Conservation (phyloP, 1,139 yeast species). For the Debaryomyces robertsiae region DNA sequence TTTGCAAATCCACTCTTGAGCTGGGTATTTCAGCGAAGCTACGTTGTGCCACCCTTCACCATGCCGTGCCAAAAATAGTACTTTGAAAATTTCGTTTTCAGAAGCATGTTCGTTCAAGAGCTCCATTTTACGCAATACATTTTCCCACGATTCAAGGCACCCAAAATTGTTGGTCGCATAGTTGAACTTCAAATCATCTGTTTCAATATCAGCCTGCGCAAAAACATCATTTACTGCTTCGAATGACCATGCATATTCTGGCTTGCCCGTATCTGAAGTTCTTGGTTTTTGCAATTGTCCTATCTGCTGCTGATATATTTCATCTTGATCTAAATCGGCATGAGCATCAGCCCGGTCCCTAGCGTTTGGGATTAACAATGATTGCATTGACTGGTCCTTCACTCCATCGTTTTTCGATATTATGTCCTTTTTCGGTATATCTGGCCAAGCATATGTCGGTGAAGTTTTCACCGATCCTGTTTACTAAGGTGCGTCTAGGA, state of each 20-base stretch:
- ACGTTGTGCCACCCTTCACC: conserved; percentile 79
- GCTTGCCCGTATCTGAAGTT: conserved; percentile 18
- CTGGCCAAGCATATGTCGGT: too few species aligned
- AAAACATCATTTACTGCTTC: conserved; percentile 52
- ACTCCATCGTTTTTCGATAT: neutral
- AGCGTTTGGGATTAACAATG: conserved; percentile 33
- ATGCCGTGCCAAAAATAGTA: conserved; percentile 68
- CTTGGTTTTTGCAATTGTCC: conserved; percentile 11
- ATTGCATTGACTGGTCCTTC: conserved; percentile 16
- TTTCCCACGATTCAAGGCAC: conserved; percentile 46
- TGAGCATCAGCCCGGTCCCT: conserved; percentile 42
- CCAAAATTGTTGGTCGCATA: conserved; percentile 54
- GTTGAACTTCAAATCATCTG: conserved; percentile 53
- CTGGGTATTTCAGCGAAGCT: conserved; percentile 60
- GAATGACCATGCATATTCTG: conserved; percentile 41
- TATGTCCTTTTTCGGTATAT: too few species aligned
- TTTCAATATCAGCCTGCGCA: conserved; percentile 46
- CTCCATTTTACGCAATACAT: conserved; percentile 34
- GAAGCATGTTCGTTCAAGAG: conserved; percentile 37
- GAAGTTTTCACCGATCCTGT: too few species aligned
- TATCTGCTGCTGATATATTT: conserved; percentile 21
- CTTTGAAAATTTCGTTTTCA: conserved; percentile 48
- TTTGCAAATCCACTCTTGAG: conserved; percentile 57
- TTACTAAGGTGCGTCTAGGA: too few species aligned
- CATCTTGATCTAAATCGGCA: conserved; percentile 36